Conservation (phyloP, 2,329 filamentous ascomycete genomes). For the Calonectria pteridis region DNA sequence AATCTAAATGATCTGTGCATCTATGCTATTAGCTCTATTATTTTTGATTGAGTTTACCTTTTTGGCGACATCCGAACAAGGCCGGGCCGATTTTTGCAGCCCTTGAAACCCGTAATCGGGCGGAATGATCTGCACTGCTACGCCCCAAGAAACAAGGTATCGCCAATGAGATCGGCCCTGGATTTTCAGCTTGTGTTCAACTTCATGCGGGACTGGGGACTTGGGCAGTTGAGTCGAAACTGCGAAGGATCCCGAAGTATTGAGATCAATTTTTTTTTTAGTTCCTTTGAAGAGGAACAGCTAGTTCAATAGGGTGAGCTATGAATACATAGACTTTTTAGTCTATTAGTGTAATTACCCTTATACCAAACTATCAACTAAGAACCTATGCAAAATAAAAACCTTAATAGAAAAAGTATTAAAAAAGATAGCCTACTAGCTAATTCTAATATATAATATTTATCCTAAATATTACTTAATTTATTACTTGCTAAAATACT, state of each 20-base stretch:
- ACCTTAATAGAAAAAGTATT: too few species aligned
- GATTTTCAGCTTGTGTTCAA: neutral
- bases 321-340: too few species aligned
- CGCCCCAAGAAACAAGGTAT: neutral
- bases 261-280: too few species aligned
- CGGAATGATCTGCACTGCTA: neutral
- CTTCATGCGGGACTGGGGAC: neutral
- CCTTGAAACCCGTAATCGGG: neutral
- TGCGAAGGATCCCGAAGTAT: neutral
- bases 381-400: too few species aligned
- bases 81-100: neutral
- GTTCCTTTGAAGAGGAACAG: too few species aligned
- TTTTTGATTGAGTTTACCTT: neutral
- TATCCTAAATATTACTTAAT: too few species aligned
- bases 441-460: too few species aligned
- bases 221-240: neutral
- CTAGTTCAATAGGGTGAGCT: too few species aligned
- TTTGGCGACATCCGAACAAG: neutral
- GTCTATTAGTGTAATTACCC: too few species aligned
- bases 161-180: neutral
- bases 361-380: too few species aligned
- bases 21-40: neutral
- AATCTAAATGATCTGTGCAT: neutral
- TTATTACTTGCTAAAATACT: too few species aligned
- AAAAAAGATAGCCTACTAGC: too few species aligned